Evolutionary conservation across 331 rosid species (phyloP).

Genomic region (Erythrophleum ivorense): DNA sequence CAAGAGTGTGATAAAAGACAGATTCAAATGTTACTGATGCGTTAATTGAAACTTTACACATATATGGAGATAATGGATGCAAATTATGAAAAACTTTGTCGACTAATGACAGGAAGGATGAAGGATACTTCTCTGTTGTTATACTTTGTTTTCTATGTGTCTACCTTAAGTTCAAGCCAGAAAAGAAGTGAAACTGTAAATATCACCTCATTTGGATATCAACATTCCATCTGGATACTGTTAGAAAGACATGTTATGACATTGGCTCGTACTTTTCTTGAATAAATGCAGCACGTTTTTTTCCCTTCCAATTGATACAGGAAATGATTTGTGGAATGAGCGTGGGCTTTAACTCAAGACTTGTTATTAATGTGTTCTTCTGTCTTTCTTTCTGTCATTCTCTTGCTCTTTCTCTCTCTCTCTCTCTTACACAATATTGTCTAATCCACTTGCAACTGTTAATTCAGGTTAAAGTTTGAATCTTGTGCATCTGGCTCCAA

Average conservation of each 20-base stretch:
- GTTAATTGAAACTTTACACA: conserved; percentile 14
- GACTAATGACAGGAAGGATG: conserved; percentile 8
- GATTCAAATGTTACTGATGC: conserved; percentile 2
- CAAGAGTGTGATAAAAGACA: neutral
- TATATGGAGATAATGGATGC: conserved; percentile 3
- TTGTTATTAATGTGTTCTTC: neutral
- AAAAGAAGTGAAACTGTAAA: neutral
- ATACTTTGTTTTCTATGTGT: neutral
- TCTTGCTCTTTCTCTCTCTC: neutral
- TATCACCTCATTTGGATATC: neutral
- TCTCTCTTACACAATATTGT: neutral
- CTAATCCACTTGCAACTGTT: conserved; percentile 36
- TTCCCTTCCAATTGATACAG: neutral
- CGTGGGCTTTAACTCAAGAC: neutral
- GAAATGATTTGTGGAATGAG: neutral
- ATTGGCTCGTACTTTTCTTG: neutral
- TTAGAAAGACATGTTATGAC: neutral
- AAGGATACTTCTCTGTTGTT: neutral
- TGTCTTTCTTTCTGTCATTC: neutral
- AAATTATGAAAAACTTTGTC: neutral
- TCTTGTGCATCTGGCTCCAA: conserved; percentile 67
- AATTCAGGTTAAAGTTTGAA: conserved; percentile 65
- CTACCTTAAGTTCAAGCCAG: neutral
- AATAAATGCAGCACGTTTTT: neutral
- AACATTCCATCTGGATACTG: neutral